Base-by-base conservation (phyloP, 2,329 filamentous ascomycete genomes). In the Claviceps spartinae region DNA sequence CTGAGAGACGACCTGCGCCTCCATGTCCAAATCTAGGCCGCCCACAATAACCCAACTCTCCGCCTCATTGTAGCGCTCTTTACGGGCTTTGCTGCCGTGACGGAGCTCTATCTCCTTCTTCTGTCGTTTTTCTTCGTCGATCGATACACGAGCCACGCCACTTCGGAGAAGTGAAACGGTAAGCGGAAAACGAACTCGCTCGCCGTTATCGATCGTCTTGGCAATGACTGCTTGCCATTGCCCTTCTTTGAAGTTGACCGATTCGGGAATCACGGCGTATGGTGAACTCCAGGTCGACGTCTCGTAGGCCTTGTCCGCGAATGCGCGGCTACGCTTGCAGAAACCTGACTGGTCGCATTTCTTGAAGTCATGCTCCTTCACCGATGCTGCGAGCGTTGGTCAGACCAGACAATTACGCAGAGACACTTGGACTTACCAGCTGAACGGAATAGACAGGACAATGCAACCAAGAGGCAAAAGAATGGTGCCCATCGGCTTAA, bases 361-460 rank as follows among this genome's bases (percentile, higher is more conserved):
- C 66, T 97, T 98, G 77, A 97, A 98, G 67, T 95, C 90, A 62
- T 95, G 83, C 65, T 95, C 86, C 72, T 98, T 98, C 50, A 98
- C 93, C 61, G 80, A 76, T 58, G 79, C 89, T 95, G 36, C 9
- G 20, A 16, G 6, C 16, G 9, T 37, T 9, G 18, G 41, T 43
- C 5, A 43, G 11, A 36, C 41, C 9, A 34, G 20, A 20, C 4
- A 1, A 20, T 16, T 16, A 48, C 8, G n/a, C 3, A 30, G 5
- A 44, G 5, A 14, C 14, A 43, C 14, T 3, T 2, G 6, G 11
- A 16, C 79, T 66, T 73, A 87, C 86, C 74, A 70, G 78, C 78
- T 62, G 82, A 79, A 48, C 76, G 75, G 58, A 86, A 69, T 34
- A 88, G 66, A 60, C 74, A 80, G 61, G 75, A 73, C 37, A 88